A percentile compares a stretch with the other conserved stretches of the same genome.
Evolutionary conservation across 306 rosid genomes (phyloP).

Genomic region (Vigna unguiculata): DNA sequence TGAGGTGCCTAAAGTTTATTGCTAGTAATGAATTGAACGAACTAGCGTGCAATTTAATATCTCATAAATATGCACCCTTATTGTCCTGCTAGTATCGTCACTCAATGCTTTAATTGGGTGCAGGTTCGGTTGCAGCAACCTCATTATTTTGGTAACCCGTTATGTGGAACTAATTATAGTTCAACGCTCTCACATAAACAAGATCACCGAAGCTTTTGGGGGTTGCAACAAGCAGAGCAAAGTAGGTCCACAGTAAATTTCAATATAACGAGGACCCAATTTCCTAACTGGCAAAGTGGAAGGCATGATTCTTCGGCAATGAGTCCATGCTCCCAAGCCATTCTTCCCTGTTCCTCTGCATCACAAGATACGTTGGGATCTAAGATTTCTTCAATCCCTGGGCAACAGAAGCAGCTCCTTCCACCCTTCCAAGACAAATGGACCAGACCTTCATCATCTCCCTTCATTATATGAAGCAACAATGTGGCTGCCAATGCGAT

Average conservation of each 20-base stretch:
- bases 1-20: conserved; percentile 38
- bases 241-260: conserved; percentile 49
- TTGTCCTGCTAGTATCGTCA: conserved; percentile 11
- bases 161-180: conserved; percentile 48
- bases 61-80: conserved; percentile 11
- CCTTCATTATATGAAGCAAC: conserved; percentile 51
- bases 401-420: conserved; percentile 61
- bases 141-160: conserved; percentile 52
- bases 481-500: conserved; percentile 47
- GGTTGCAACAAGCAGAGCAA: conserved; percentile 55
- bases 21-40: conserved; percentile 35
- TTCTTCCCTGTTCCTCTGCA: conserved; percentile 45
- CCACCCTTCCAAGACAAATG: conserved; percentile 46
- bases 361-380: conserved; percentile 55
- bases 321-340: conserved; percentile 41
- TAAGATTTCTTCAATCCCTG: conserved; percentile 51
- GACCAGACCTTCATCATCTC: conserved; percentile 50
- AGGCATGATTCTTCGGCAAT: conserved; percentile 47
- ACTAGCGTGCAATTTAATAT: conserved; percentile 18
- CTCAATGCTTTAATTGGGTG: conserved; percentile 39
- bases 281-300: conserved; percentile 63
- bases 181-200: conserved; percentile 49
- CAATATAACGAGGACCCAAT: conserved; percentile 45
- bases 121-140: conserved; percentile 63
- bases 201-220: conserved; percentile 59